Evolutionary conservation across 176 grass and related monocot genomes (phyloP).

Genomic region (Coix lacrymajobi): DNA sequence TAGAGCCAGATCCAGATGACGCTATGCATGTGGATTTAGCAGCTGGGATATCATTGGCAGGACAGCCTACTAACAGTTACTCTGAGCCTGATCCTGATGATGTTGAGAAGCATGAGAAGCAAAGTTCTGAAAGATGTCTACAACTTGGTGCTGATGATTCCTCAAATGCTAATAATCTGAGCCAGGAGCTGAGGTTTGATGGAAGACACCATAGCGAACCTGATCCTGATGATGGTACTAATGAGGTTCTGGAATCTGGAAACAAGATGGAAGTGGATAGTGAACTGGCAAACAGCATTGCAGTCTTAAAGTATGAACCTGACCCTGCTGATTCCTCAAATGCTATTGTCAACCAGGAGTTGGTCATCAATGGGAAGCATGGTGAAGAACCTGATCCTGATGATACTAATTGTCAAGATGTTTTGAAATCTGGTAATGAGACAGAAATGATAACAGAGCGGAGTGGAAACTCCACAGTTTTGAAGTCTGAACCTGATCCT

Average conservation of each 20-base stretch:
- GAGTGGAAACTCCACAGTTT: neutral
- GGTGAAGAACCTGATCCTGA: slow-evolving; percentile 39
- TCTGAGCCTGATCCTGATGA: slow-evolving; percentile 41
- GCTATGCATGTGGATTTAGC: slow-evolving; percentile 27
- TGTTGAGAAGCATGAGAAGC: neutral
- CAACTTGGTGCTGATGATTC: slow-evolving; percentile 50
- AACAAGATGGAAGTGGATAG: slow-evolving; percentile 33
- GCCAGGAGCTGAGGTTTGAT: neutral
- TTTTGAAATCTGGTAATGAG: slow-evolving; percentile 8
- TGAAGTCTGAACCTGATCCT: slow-evolving; percentile 46
- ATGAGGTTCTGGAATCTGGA: slow-evolving; percentile 15
- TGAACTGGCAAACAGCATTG: neutral
- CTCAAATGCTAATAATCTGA: slow-evolving; percentile 28
- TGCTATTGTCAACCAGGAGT: slow-evolving; percentile 27
- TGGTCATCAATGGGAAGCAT: slow-evolving; percentile 8
- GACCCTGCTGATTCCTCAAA: slow-evolving; percentile 44
- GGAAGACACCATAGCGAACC: slow-evolving; percentile 18
- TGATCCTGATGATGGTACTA: slow-evolving; percentile 34
- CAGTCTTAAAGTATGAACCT: slow-evolving; percentile 25
- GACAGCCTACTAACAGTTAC: slow-evolving; percentile 8
- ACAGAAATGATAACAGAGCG: slow-evolving; percentile 15
- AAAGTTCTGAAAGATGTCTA: slow-evolving; percentile 4
- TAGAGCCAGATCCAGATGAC: slow-evolving; percentile 37
- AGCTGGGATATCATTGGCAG: neutral
- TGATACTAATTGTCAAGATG: slow-evolving; percentile 17